phyloP scores from a whole-genome alignment of 2,329 filamentous ascomycete genomes.

The Monilinia fructigena region DNA sequence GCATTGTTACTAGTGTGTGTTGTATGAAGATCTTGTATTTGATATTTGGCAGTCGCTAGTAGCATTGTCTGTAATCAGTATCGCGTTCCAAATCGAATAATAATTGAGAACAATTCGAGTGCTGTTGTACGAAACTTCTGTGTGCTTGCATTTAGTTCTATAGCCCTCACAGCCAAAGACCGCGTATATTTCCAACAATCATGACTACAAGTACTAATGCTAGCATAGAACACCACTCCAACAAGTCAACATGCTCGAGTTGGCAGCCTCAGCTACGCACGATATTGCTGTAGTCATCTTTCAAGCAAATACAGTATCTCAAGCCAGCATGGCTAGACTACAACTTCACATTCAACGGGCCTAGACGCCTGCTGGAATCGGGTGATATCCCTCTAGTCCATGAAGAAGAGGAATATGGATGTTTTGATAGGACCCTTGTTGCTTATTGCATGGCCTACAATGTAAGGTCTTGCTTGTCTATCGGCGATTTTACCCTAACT shows the following conservation, averaged over 20 bases:
- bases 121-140: neutral
- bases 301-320: slow-evolving; percentile 58
- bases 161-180: neutral
- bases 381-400: slow-evolving; percentile 45
- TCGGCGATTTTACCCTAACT: slow-evolving; percentile 15
- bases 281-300: slow-evolving; percentile 64
- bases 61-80: neutral
- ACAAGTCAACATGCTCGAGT: slow-evolving; percentile 53
- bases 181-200: neutral
- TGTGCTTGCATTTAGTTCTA: neutral
- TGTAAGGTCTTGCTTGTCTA: slow-evolving; percentile 40
- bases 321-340: slow-evolving; percentile 65
- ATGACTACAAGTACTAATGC: slow-evolving; percentile 5
- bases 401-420: slow-evolving; percentile 58
- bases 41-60: neutral
- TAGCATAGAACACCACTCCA: slow-evolving; percentile 49
- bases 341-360: slow-evolving; percentile 61
- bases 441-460: slow-evolving; percentile 70
- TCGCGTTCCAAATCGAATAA: neutral
- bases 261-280: slow-evolving; percentile 62
- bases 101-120: neutral
- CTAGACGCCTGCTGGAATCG: slow-evolving; percentile 53
- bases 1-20: neutral
- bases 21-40: neutral
- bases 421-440: slow-evolving; percentile 64